phyloP scores from a whole-genome alignment of 768 basidiomycete genomes.

The Roridomyces roridus region DNA sequence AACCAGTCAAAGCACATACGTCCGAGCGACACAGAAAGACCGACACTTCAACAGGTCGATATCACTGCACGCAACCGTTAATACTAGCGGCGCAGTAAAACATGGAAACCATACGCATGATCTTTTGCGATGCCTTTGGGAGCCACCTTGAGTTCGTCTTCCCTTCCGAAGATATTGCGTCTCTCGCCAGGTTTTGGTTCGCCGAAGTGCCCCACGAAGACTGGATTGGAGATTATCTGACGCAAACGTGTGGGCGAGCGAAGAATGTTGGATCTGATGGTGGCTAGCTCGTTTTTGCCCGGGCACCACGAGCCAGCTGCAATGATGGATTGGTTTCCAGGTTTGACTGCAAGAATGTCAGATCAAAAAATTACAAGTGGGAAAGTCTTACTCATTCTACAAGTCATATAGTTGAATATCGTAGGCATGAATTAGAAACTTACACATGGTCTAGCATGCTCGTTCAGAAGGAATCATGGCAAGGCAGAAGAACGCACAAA shows the following conservation, averaged over 20 bases:
- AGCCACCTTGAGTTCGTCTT: slow-evolving; percentile 89
- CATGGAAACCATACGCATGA: slow-evolving; percentile 58
- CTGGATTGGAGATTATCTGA: slow-evolving; percentile 64
- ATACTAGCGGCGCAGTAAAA: background rate
- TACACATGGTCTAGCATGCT: slow-evolving; percentile 65
- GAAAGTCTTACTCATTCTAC: slow-evolving; percentile 34
- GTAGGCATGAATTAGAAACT: too few species aligned
- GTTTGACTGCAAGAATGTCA: slow-evolving; percentile 52
- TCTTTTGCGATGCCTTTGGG: slow-evolving; percentile 90
- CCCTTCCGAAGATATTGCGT: slow-evolving; percentile 83
- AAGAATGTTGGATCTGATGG: slow-evolving; percentile 73
- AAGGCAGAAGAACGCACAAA: slow-evolving; percentile 58
- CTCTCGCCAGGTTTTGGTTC: slow-evolving; percentile 66
- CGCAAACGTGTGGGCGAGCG: slow-evolving; percentile 69
- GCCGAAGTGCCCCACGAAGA: slow-evolving; percentile 83
- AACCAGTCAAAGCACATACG: slow-evolving; percentile 44
- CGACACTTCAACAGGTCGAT: slow-evolving; percentile 92
- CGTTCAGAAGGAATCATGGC: background rate
- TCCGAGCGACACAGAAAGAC: slow-evolving; percentile 70
- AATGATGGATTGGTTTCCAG: slow-evolving; percentile 71
- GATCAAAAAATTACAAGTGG: background rate
- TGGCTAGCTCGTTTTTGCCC: slow-evolving; percentile 77
- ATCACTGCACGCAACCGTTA: slow-evolving; percentile 65
- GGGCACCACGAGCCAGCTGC: slow-evolving; percentile 87
- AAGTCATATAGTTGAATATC: background rate